Evolutionary conservation across 2,329 filamentous ascomycete genomes (phyloP), one percentile per base, ranked within the genome.

Genomic region (Magnaporthiopsis poae): DNA sequence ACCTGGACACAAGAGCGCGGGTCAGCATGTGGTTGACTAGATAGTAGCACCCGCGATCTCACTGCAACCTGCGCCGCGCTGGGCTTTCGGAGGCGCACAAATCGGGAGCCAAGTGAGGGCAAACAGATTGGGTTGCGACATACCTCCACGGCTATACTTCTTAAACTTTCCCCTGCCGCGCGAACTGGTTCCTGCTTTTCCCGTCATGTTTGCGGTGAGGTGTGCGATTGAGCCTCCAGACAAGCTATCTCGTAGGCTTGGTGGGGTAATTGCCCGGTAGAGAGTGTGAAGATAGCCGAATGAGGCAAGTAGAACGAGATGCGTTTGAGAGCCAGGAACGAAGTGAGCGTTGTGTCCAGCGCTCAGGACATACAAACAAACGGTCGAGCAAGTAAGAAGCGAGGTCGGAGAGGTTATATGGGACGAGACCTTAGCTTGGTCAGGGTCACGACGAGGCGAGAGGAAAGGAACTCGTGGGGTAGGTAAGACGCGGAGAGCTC

Each of bases 81-180:
- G 18, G 15, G n/a, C 15, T 8, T 25, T 18, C 9, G 1, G 12
- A 27, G 12, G 13, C 46, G 46, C 3, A 12, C 31, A 7, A 36
- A 36, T 12, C 8, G 31, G 62, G 27, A 39, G 33, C 1, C 25
- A 21, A 27, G 33, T 15, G 36, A 21, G 12, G 35, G 21, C 64
- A 18, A 18, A n/a, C 18, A 18, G 5, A n/a, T 7, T 21, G 21
- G n/a, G 13, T 11, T 13, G 7, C 13, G 3, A 74, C 84, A 72
- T 80, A 94, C 94, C 93, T 84, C 94, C 94, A 80, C 94, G 86
- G 72, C 91, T 92, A 71, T 90, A 92, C 82, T 97, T 98, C 81
- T 88, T 90, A 78, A 94, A 96, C 81, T 98, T 98, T 79, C 93
- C 92, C 75, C 93, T 90, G 72, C 91, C 92, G 76, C 92, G 85